Base-by-base conservation (phyloP, 1,284 basidiomycete genomes). In the Apiotrichum gamsii region DNA sequence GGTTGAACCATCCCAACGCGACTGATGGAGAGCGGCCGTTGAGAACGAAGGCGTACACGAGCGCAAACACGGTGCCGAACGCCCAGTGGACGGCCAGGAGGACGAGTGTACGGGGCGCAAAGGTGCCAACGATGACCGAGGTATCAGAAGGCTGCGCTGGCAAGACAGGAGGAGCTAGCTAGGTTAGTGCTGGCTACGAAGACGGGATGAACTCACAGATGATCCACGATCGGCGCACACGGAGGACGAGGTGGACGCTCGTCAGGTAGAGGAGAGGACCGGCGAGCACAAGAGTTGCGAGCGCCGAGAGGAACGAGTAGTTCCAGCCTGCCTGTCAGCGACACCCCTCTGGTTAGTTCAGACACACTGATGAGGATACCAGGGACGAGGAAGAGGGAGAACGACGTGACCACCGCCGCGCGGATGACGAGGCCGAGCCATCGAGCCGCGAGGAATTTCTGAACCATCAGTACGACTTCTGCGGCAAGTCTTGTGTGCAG, bases 231-330 rank as follows among this genome's bases (percentile, higher is more conserved):
- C 58, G 47, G 4, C 64, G 46, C 0, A 49, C 50, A 8, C 52
- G 54, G 1, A 67, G 53, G 25, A 62, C 80, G 52, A 80, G 75
- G 63, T 79, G 77, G 48, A 52, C 79, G 18, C 64, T 74, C 52
- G 82, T 77, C 69, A 75, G 73, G 67, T 84, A 81, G 59, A 72
- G 62, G 31, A 84, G 80, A 9, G 60, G 56, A 20, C 59, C 57
- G 8, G 45, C 37, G 18, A 51, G 20, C 39, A 51, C 39, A 15
- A 57, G 33, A 14, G 55, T 54, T 20, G 39, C 43, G 3, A 49
- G 16, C 5, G 34, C 21, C 1, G 39, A 36, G 13, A 47, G 25
- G 11, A 51, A 11, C 16, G 46, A 47, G 43, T 49, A 46, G 29
- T 35, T 43, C 35, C 32, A 45, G 29, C 43, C 49, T 52, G 43